A percentile compares a stretch with the other conserved stretches of the same genome.
Conservation (phyloP, 2,329 filamentous ascomycete genomes). For the Coleophoma eucalyptorum region DNA sequence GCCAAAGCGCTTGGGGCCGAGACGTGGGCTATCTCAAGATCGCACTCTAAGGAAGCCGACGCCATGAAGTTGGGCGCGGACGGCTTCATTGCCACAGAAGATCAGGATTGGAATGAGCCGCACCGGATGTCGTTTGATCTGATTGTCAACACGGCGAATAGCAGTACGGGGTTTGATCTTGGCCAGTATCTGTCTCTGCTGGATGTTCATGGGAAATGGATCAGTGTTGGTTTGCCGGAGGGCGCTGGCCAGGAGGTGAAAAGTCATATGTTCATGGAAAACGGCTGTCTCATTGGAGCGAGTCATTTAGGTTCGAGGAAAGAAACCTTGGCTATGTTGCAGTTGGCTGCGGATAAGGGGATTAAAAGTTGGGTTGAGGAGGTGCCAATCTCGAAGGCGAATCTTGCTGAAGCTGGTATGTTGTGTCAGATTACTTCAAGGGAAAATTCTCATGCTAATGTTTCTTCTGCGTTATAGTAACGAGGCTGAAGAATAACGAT, state of each 20-base stretch:
- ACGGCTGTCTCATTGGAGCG: conserved; percentile 67
- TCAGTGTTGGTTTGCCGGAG: conserved; percentile 74
- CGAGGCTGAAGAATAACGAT: background rate
- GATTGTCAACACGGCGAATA: conserved; percentile 72
- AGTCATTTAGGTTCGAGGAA: conserved; percentile 49
- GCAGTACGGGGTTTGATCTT: conserved; percentile 62
- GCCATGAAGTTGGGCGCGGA: conserved; percentile 53
- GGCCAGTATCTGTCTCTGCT: conserved; percentile 70
- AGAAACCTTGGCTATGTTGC: conserved; percentile 59
- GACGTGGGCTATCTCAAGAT: conserved; percentile 54
- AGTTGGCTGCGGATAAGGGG: conserved; percentile 51
- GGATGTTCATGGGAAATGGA: conserved; percentile 75
- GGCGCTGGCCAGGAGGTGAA: conserved; percentile 66
- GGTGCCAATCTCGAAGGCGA: background rate
- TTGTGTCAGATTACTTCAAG: background rate
- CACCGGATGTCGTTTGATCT: conserved; percentile 65
- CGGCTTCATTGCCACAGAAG: conserved; percentile 51
- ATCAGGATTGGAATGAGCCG: conserved; percentile 20
- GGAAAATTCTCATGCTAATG: background rate
- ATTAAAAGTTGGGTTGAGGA: background rate
- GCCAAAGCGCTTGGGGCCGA: conserved; percentile 60
- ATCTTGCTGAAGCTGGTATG: background rate
- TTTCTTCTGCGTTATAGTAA: background rate
- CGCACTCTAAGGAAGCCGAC: conserved; percentile 53
- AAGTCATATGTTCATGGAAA: conserved; percentile 69